These are phyloP conservation scores for Talaromyces sp. DNA, from an alignment of 2,329 filamentous ascomycete species.

Conservation along the genomic window DNA sequence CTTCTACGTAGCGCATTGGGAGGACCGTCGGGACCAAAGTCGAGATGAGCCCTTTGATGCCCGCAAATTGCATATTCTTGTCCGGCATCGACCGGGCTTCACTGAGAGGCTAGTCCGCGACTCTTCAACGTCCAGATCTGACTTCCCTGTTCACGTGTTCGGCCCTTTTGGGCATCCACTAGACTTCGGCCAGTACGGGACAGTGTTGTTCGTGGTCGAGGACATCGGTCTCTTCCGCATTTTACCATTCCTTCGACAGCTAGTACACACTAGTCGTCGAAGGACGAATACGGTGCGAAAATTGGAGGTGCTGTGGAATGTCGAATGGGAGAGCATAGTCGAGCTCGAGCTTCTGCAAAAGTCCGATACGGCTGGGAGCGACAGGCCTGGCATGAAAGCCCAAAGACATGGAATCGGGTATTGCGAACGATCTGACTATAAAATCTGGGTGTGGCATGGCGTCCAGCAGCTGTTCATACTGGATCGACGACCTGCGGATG, in stretches of 20 bases:
- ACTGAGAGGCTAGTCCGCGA: neutral
- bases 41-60: neutral
- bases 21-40: neutral
- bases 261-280: conserved; percentile 1
- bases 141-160: neutral
- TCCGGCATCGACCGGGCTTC: neutral
- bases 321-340: neutral
- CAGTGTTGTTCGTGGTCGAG: conserved; percentile 6
- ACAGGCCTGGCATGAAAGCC: no score
- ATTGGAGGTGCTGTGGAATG: conserved; percentile 9
- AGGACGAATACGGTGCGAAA: conserved; percentile 2
- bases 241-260: neutral
- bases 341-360: no score
- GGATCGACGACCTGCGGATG: no score
- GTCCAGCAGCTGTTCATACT: no score
- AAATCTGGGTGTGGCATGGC: no score
- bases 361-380: no score
- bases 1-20: neutral
- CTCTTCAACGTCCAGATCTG: no score
- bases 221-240: conserved; percentile 7
- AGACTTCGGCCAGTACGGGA: conserved; percentile 1
- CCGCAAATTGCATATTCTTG: neutral
- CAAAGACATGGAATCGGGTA: no score
- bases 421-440: no score
- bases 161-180: conserved; percentile 1